A percentile compares a stretch with the other conserved stretches of the same genome.
phyloP scores from a whole-genome alignment of 768 basidiomycete genomes.

The Sistotremastrum niveocremeum region DNA sequence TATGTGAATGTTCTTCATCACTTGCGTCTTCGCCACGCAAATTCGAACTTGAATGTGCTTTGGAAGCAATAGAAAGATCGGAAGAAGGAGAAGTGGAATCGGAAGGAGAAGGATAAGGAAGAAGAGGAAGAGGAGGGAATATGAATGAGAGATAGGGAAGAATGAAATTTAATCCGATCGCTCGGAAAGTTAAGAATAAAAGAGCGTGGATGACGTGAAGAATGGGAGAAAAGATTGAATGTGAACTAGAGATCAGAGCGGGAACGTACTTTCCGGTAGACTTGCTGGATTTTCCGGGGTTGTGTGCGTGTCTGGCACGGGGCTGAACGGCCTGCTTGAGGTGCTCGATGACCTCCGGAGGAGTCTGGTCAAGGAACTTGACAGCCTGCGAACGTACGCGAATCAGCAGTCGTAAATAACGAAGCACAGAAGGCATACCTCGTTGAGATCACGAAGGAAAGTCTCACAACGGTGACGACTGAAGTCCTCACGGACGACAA shows the following conservation, averaged over 20 bases:
- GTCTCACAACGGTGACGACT: constrained; percentile 13
- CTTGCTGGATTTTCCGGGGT: constrained; percentile 1
- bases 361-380: constrained; percentile 13
- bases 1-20: too few relatives aligned
- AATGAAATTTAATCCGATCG: too few relatives aligned
- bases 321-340: constrained; percentile 1
- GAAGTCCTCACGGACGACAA: constrained; percentile 19
- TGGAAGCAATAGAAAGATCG: too few relatives aligned
- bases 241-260: too few relatives aligned
- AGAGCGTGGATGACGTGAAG: neutral
- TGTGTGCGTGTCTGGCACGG: neutral
- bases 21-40: too few relatives aligned
- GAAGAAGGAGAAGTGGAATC: too few relatives aligned
- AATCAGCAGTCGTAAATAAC: neutral
- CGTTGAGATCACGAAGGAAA: constrained; percentile 15
- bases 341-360: constrained; percentile 12
- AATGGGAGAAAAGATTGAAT: too few relatives aligned
- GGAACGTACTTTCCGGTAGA: neutral
- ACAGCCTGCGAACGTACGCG: constrained; percentile 3
- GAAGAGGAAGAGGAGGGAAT: too few relatives aligned
- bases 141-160: too few relatives aligned
- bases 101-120: too few relatives aligned
- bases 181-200: constrained; percentile 1
- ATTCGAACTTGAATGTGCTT: too few relatives aligned
- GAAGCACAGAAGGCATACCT: constrained; percentile 2